phyloP scores from a whole-genome alignment of 768 basidiomycete genomes.

The Boletus pseudo-olivaceus region DNA sequence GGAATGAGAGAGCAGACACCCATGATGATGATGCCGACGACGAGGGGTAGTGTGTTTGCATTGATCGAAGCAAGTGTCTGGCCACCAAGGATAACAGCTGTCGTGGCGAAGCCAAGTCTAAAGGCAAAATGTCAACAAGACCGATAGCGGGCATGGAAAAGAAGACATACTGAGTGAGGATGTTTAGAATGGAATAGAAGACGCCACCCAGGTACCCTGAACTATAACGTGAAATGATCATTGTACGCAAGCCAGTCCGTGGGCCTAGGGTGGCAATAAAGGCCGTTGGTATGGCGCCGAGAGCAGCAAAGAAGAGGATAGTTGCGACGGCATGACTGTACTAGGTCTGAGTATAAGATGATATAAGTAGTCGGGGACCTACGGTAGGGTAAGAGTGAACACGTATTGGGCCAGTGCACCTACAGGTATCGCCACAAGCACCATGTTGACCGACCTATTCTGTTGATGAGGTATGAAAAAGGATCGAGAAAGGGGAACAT shows the following conservation, averaged over 20 bases:
- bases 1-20: constrained; percentile 40
- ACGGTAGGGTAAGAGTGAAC: constrained; percentile 48
- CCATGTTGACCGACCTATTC: constrained; percentile 45
- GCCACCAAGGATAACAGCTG: constrained; percentile 51
- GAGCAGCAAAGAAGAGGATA: constrained; percentile 44
- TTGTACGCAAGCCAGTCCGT: constrained; percentile 49
- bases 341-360: not conserved
- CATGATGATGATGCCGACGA: constrained; percentile 48
- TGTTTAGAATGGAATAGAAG: constrained; percentile 51
- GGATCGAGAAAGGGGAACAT: not conserved
- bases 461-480: not conserved
- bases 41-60: constrained; percentile 41
- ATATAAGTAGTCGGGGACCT: constrained; percentile 13
- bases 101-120: constrained; percentile 47
- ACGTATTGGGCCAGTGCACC: constrained; percentile 47
- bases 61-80: constrained; percentile 48
- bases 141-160: not conserved
- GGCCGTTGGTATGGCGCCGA: constrained; percentile 40
- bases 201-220: constrained; percentile 48
- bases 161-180: constrained; percentile 41
- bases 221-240: constrained; percentile 49
- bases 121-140: not conserved
- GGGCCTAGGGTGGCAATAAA: constrained; percentile 56
- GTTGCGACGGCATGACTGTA: constrained; percentile 42
- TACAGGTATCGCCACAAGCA: constrained; percentile 47